Base-by-base conservation (phyloP, 345 rosid species). In the Rhizophora apiculata region DNA sequence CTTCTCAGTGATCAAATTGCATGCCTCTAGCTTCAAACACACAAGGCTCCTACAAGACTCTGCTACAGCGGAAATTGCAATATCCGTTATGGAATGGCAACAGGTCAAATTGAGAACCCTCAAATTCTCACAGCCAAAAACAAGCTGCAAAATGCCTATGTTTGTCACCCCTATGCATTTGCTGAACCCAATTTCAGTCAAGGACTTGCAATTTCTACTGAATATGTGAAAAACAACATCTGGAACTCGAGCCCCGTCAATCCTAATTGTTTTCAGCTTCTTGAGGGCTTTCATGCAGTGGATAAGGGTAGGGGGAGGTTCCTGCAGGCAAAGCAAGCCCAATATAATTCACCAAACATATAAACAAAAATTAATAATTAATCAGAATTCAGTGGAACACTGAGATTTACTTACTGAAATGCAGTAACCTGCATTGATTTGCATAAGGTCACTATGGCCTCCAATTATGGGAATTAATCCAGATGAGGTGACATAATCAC, bases 1-100 rank as follows among this genome's bases (percentile, higher is more conserved):
- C 82, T 82, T 91, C 63, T 91, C 95, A 0, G 96, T 86, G 79
- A 94, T 84, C 89, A 81, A 75, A 83, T 80, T 79, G 79, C 98
- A 94, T 57, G 96, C 84, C 82, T 94, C 98, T 51, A 94, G 36
- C 85, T 84, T 88, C 58, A 91, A 81, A 81, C 84, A 85, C 68
- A 73, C 79, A n/a, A 94, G 87, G 62, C 76, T 80, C 74, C 79
- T 75, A 74, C 97, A 94, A 65, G 86, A 88, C 74, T 80, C 62
- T 11, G 95, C 93, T 71, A 91, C 64, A 62, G 90, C 85, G 76
- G 81, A 87, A 70, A 94, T 81, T 60, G 87, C 97, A 60, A 81
- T 81, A 74, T 94, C 96, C 6, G 90, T 87, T 66, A 89, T 79
- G 67, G 83, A 84, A 54, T 72, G 79, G 58, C 97, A 94, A 65